A percentile compares a stretch with the other conserved stretches of the same genome.
phyloP scores from a whole-genome alignment of 257 asterid species.

The Nemophila menziesii region DNA sequence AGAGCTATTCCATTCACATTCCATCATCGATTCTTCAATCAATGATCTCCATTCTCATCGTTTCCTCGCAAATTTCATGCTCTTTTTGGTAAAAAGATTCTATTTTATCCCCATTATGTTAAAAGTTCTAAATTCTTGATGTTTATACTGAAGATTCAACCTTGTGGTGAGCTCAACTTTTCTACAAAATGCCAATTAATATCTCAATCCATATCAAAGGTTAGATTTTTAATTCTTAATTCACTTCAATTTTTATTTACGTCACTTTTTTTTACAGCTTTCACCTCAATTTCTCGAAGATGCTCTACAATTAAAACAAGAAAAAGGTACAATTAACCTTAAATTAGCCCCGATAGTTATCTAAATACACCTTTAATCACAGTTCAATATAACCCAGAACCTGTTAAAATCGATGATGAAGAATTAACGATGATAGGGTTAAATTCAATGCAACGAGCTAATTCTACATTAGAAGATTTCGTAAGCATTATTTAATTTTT shows the following conservation, averaged over 20 bases:
- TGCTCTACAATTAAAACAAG: constrained; percentile 22
- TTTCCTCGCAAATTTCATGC: constrained; percentile 59
- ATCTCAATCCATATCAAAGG: constrained; percentile 47
- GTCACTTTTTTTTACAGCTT: constrained; percentile 29
- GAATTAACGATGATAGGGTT: constrained; percentile 51
- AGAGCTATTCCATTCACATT: constrained; percentile 34
- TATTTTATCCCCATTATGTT: background rate
- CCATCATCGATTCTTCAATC: constrained; percentile 25
- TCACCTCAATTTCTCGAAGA: constrained; percentile 22
- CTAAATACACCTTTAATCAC: constrained; percentile 3
- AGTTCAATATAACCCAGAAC: constrained; percentile 15
- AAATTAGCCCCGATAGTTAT: background rate
- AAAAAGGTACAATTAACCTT: constrained; percentile 23
- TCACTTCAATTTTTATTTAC: constrained; percentile 9
- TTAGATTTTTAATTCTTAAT: constrained; percentile 17
- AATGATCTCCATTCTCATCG: constrained; percentile 36
- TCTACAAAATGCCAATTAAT: constrained; percentile 52
- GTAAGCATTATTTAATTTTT: constrained; percentile 32
- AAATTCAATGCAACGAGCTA: constrained; percentile 74
- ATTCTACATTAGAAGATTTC: constrained; percentile 91
- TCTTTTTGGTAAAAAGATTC: constrained; percentile 35
- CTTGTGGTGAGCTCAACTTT: constrained; percentile 37
- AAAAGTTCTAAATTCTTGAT: constrained; percentile 4
- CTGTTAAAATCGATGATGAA: constrained; percentile 11
- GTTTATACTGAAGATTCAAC: constrained; percentile 39